These are phyloP conservation scores for Hypoxylon perforatum DNA, from an alignment of 495 filamentous ascomycete species.

Conservation along the genomic window DNA sequence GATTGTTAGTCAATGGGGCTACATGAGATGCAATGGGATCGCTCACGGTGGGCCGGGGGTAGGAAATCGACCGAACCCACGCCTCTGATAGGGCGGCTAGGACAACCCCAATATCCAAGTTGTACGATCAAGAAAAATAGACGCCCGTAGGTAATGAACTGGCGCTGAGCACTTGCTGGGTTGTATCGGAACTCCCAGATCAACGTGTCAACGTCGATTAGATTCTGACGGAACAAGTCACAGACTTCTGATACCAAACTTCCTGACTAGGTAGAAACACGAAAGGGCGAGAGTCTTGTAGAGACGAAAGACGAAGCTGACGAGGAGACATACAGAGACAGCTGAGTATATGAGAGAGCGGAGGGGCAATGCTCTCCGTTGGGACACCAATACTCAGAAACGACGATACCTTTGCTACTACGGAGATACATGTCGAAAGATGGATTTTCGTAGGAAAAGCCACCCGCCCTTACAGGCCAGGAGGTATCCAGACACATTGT, in stretches of 20 bases:
- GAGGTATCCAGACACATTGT: slow-evolving; percentile 25
- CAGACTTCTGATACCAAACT: slow-evolving; percentile 28
- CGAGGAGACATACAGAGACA: slow-evolving; percentile 20
- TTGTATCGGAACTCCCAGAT: slow-evolving; percentile 38
- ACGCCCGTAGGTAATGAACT: slow-evolving; percentile 43
- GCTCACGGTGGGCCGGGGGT: slow-evolving; percentile 43
- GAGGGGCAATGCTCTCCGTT: slow-evolving; percentile 18
- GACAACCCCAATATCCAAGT: slow-evolving; percentile 45
- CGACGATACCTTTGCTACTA: slow-evolving; percentile 24
- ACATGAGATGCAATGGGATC: slow-evolving; percentile 47
- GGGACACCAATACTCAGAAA: slow-evolving; percentile 12
- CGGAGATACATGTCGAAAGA: slow-evolving; percentile 29
- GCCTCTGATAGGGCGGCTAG: slow-evolving; percentile 46
- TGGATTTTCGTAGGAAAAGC: slow-evolving; percentile 9
- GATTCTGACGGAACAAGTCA: slow-evolving; percentile 27
- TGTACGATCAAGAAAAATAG: slow-evolving; percentile 45
- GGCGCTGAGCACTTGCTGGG: slow-evolving; percentile 38
- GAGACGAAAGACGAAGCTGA: slow-evolving; percentile 19
- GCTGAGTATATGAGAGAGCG: slow-evolving; percentile 33
- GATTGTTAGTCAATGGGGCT: slow-evolving; percentile 45
- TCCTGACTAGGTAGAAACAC: slow-evolving; percentile 14
- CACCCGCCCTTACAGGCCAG: slow-evolving; percentile 15
- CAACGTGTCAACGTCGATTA: slow-evolving; percentile 36
- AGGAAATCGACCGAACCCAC: slow-evolving; percentile 30
- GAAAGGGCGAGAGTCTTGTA: slow-evolving; percentile 2